phyloP scores from a whole-genome alignment of 371 early-diverging fungal species.

The Mucor racemosus region DNA sequence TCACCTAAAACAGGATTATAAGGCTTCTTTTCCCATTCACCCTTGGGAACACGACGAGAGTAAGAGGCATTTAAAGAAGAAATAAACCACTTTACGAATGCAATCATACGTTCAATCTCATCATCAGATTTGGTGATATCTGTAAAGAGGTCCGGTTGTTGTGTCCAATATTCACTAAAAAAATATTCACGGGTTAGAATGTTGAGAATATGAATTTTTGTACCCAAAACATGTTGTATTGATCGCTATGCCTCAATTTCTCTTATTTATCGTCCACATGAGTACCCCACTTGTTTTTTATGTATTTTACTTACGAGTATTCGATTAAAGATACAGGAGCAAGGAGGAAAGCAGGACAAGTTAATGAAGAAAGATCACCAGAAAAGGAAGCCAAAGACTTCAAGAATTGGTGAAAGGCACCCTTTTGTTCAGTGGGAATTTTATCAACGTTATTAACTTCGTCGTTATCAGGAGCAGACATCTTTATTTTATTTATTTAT shows the following conservation, averaged over 20 bases:
- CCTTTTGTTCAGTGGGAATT: slow-evolving; percentile 68
- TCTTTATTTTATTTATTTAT: slow-evolving; percentile 13
- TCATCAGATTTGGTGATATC: slow-evolving; percentile 65
- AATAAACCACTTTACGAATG: slow-evolving; percentile 76
- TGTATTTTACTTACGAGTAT: slow-evolving; percentile 63
- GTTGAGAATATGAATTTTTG: neutral
- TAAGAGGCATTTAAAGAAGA: slow-evolving; percentile 79
- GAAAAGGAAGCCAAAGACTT: slow-evolving; percentile 75
- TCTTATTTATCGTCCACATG: neutral
- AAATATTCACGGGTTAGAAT: neutral
- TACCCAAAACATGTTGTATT: neutral
- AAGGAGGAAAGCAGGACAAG: slow-evolving; percentile 77
- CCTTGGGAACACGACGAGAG: slow-evolving; percentile 52
- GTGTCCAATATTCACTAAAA: slow-evolving; percentile 72
- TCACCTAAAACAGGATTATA: slow-evolving; percentile 86
- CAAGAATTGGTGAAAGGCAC: slow-evolving; percentile 70
- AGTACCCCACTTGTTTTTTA: neutral
- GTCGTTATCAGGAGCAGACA: slow-evolving; percentile 23
- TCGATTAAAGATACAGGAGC: slow-evolving; percentile 76
- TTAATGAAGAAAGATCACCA: slow-evolving; percentile 76
- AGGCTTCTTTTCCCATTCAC: slow-evolving; percentile 80
- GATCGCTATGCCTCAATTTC: neutral
- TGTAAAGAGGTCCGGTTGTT: slow-evolving; percentile 74
- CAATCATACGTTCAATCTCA: slow-evolving; percentile 70
- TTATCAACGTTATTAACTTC: slow-evolving; percentile 52